Conservation (phyloP, 2,329 filamentous ascomycete species). For the Stachybotrys elegans region DNA sequence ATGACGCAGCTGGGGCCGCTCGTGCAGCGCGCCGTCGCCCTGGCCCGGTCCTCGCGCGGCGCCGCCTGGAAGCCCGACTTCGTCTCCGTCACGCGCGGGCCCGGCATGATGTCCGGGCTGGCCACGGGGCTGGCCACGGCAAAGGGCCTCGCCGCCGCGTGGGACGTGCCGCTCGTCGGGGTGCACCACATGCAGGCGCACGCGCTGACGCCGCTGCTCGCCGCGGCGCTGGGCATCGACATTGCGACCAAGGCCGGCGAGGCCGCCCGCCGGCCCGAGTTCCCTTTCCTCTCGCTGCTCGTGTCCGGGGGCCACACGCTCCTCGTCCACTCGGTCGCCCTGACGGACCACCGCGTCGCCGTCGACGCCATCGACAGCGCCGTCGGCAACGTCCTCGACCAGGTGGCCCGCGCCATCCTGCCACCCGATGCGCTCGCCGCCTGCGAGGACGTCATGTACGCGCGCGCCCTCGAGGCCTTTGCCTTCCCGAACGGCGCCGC, state of each 20-base stretch:
- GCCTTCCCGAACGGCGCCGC: slow-evolving; percentile 52
- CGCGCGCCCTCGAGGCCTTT: slow-evolving; percentile 70
- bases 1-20: slow-evolving; percentile 64
- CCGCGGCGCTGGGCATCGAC: slow-evolving; percentile 49
- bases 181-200: slow-evolving; percentile 99
- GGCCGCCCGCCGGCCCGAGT: slow-evolving; percentile 42
- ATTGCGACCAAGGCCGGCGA: slow-evolving; percentile 5
- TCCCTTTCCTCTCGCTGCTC: slow-evolving; percentile 84
- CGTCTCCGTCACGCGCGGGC: slow-evolving; percentile 83
- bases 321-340: slow-evolving; percentile 66
- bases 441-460: slow-evolving; percentile 70
- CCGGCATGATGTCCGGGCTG: slow-evolving; percentile 79
- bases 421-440: slow-evolving; percentile 52
- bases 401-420: slow-evolving; percentile 72
- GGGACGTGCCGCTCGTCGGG: slow-evolving; percentile 75
- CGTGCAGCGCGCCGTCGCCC: slow-evolving; percentile 56
- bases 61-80: slow-evolving; percentile 60
- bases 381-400: slow-evolving; percentile 87
- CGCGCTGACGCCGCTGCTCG: slow-evolving; percentile 78
- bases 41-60: slow-evolving; percentile 30
- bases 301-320: slow-evolving; percentile 91
- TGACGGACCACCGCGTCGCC: slow-evolving; percentile 68
- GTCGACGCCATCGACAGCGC: slow-evolving; percentile 74
- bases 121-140: slow-evolving; percentile 74
- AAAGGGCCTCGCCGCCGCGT: slow-evolving; percentile 81